These are phyloP conservation scores for Malassezia equina DNA, from an alignment of 1,284 basidiomycete genomes.

Conservation along the genomic window DNA sequence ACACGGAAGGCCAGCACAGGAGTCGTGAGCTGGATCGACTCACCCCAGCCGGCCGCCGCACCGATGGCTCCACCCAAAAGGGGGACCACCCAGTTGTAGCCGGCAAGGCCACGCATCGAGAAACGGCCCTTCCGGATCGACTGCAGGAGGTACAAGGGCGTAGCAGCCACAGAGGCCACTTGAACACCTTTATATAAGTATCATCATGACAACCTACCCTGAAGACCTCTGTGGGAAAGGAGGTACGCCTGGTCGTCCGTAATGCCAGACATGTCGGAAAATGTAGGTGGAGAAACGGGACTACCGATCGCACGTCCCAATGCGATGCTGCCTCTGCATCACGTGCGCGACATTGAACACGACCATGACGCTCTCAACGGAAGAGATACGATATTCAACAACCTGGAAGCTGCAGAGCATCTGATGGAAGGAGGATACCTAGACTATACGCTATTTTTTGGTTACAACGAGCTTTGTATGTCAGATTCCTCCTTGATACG, in stretches of 20 bases:
- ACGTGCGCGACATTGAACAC: background rate
- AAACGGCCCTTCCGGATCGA: slow-evolving; percentile 26
- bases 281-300: slow-evolving; percentile 6
- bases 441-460: background rate
- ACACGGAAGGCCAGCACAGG: slow-evolving; percentile 17
- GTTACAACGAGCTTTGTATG: background rate
- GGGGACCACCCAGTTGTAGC: slow-evolving; percentile 32
- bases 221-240: slow-evolving; percentile 9
- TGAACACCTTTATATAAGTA: slow-evolving; percentile 20
- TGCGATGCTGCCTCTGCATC: background rate
- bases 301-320: background rate
- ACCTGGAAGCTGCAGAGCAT: too few species aligned
- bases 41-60: slow-evolving; percentile 20
- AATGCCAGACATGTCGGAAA: slow-evolving; percentile 1
- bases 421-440: too few species aligned
- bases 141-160: slow-evolving; percentile 31
- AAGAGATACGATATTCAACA: too few species aligned
- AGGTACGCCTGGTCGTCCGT: slow-evolving; percentile 14
- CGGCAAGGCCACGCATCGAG: slow-evolving; percentile 22
- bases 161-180: slow-evolving; percentile 32
- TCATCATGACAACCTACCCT: slow-evolving; percentile 6
- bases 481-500: background rate
- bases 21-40: slow-evolving; percentile 20
- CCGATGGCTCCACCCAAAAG: slow-evolving; percentile 23
- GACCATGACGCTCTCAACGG: background rate